Percentiles rank a stretch among this genome's conserved stretches.
Conservation (phyloP, 805 yeast species). For the Kuraishia capsulata region DNA sequence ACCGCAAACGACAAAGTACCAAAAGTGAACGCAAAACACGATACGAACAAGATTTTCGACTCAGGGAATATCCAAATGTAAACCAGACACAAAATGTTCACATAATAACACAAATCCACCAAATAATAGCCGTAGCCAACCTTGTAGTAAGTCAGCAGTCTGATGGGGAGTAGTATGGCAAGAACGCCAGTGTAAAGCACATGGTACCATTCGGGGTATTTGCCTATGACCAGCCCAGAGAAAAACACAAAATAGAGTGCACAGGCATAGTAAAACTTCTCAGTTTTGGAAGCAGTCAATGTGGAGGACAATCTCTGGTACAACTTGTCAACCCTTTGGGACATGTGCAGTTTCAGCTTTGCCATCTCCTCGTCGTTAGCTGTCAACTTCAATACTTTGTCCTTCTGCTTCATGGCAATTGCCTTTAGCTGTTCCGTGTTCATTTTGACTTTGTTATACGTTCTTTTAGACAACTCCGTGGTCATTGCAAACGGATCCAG, state of each 20-base stretch:
- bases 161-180: slow-evolving; percentile 65
- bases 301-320: slow-evolving; percentile 27
- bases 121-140: slow-evolving; percentile 74
- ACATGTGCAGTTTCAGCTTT: slow-evolving; percentile 13
- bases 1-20: slow-evolving; percentile 93
- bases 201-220: slow-evolving; percentile 70
- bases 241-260: slow-evolving; percentile 61
- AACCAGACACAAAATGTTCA: slow-evolving; percentile 56
- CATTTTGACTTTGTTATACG: slow-evolving; percentile 6
- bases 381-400: slow-evolving; percentile 12
- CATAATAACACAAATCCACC: slow-evolving; percentile 92
- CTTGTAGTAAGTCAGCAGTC: slow-evolving; percentile 77
- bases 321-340: slow-evolving; percentile 24
- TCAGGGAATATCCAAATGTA: slow-evolving; percentile 81
- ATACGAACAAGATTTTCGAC: slow-evolving; percentile 62
- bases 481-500: slow-evolving; percentile 19
- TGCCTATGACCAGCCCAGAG: slow-evolving; percentile 71
- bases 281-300: slow-evolving; percentile 42
- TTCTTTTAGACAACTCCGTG: slow-evolving; percentile 12
- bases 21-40: slow-evolving; percentile 78
- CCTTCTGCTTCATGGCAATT: slow-evolving; percentile 16
- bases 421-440: slow-evolving; percentile 5
- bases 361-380: slow-evolving; percentile 17
- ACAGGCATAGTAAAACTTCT: slow-evolving; percentile 73
- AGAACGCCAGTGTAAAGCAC: slow-evolving; percentile 58